Conservation (phyloP, 495 filamentous ascomycete species). For the Penicillium bialowiezense region DNA sequence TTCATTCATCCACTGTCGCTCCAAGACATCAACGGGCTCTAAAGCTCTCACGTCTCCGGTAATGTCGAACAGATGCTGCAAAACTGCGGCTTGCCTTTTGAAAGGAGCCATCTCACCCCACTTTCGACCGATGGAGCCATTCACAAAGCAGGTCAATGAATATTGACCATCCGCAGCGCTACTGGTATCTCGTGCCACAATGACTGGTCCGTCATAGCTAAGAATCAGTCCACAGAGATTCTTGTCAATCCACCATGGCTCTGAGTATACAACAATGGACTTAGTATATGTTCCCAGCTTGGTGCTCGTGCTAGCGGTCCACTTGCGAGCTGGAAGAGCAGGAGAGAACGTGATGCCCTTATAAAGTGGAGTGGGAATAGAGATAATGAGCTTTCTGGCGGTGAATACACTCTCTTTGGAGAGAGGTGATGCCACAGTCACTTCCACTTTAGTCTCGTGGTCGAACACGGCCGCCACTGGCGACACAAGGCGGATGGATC, state of each 20-base stretch:
- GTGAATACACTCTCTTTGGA: no score
- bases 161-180: constrained; percentile 29
- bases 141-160: constrained; percentile 41
- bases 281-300: constrained; percentile 38
- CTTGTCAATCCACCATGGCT: constrained; percentile 39
- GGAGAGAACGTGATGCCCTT: background rate
- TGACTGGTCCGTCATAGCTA: constrained; percentile 31
- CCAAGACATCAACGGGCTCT: constrained; percentile 16
- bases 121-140: constrained; percentile 26
- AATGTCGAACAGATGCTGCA: background rate
- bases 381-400: background rate
- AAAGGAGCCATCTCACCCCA: constrained; percentile 22
- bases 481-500: no score
- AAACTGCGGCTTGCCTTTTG: constrained; percentile 5
- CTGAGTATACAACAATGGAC: constrained; percentile 31
- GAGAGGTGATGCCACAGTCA: no score
- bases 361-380: background rate
- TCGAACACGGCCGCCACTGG: no score
- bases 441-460: no score
- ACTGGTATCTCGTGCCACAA: constrained; percentile 40
- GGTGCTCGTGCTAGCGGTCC: constrained; percentile 6
- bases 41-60: background rate
- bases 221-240: constrained; percentile 34
- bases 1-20: constrained; percentile 30
- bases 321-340: background rate